phyloP scores from a whole-genome alignment of 371 early-diverging fungal genomes.

The Dichotomocladium elegans region DNA sequence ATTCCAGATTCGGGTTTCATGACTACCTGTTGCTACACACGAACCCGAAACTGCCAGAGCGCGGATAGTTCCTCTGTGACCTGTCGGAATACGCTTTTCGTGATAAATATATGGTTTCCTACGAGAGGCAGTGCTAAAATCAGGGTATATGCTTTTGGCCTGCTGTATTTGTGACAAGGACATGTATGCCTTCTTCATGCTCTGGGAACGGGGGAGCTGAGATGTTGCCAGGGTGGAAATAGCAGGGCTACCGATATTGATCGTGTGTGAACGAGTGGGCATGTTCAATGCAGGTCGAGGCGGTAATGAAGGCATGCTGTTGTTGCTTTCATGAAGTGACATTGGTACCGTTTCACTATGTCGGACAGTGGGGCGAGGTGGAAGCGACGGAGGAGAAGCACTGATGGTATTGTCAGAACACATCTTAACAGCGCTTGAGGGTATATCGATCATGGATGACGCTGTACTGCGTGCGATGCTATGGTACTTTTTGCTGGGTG shows the following conservation, averaged over 20 bases:
- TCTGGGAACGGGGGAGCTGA: background rate
- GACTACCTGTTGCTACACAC: conserved; percentile 20
- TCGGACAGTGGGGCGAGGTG: conserved; percentile 9
- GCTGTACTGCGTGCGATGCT: conserved; percentile 12
- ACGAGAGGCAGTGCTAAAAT: conserved; percentile 19
- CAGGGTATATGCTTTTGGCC: conserved; percentile 16
- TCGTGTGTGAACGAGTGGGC: conserved; percentile 30
- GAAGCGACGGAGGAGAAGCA: conserved; percentile 7
- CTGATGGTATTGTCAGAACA: conserved; percentile 5
- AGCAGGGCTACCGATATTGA: background rate
- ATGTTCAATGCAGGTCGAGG: conserved; percentile 33
- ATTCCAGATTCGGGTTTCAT: conserved; percentile 20
- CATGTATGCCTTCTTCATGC: conserved; percentile 11
- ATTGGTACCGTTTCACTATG: background rate
- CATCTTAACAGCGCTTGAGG: no score
- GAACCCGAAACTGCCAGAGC: conserved; percentile 18
- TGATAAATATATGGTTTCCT: conserved; percentile 13
- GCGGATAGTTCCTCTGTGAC: conserved; percentile 14
- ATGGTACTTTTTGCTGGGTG: conserved; percentile 41
- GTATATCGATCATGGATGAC: conserved; percentile 2
- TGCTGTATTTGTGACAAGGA: conserved; percentile 7
- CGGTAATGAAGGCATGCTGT: conserved; percentile 29
- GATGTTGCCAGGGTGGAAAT: background rate
- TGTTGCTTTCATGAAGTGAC: background rate
- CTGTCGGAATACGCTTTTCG: conserved; percentile 9